Evolutionary conservation across 2,329 filamentous ascomycete genomes (phyloP), one percentile per base, ranked within the genome.

Genomic region (Diaporthe ilicicola): DNA sequence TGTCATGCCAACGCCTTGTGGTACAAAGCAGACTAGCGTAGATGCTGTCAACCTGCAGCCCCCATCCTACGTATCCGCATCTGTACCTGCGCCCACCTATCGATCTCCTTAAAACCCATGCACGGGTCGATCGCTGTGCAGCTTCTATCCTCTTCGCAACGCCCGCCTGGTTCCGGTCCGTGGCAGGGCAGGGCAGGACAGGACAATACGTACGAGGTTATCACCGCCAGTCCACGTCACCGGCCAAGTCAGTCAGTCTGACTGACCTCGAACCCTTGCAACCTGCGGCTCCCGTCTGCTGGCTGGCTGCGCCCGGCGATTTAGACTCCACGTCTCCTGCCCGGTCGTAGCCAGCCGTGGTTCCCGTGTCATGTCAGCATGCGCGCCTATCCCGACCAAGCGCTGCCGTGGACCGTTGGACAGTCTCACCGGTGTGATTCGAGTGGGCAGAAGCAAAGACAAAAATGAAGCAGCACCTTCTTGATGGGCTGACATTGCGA

Each of bases 31-130:
- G 66, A 68, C 61, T 69, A 69, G 51, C 42, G 39, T 22, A 48
- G 29, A 65, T 67, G 71, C 64, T 68, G 71, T 72, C 71, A 70
- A 50, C 50, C 64, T 73, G 69, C 71, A 69, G 69, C 62, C 53
- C 44, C 56, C 70, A 72, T 66, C 70, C 70, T 70, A 44, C 59
- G 67, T 50, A 39, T 55, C 62, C 48, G 62, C 55, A 68, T 39
- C 66, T 42, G 66, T 68, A 59, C 46, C 53, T 68, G 66, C 24
- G 53, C 53, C 55, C 53, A 59, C 66, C 66, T 56, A 68, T 68
- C 46, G 66, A 59, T 59, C 42, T 59, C 66, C 42, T 54, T 32
- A 42, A 22, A 51, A 50, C 54, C 29, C 42, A 68, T 59, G 66
- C 29, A 12, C 42, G 66, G 66, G 66, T 46, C 66, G 46, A 67